Conservation (phyloP, 352 stramenopile species). For the Phytophthora hybrid region DNA sequence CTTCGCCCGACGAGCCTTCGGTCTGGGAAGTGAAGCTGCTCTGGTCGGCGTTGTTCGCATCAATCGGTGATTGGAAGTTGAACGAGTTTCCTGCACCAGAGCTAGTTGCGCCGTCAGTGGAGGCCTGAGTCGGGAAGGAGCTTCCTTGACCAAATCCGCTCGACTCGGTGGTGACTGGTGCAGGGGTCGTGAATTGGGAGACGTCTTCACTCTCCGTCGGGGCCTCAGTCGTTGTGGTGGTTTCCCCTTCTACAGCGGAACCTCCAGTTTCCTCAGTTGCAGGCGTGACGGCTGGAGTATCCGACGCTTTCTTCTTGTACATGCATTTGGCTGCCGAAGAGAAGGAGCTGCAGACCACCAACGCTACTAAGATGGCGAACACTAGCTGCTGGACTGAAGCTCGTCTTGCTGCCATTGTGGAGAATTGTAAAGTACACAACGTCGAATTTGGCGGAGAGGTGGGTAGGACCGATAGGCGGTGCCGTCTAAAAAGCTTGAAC, state of each 20-base stretch:
- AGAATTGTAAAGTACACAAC: conserved; percentile 1
- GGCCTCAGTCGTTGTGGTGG: background rate
- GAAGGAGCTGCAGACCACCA: background rate
- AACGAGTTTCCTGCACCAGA: background rate
- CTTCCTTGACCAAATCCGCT: background rate
- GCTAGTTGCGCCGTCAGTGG: background rate
- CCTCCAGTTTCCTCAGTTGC: background rate
- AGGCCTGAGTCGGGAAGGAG: background rate
- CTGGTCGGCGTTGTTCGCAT: background rate
- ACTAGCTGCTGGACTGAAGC: background rate
- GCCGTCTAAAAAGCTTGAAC: background rate
- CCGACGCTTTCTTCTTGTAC: conserved; percentile 1
- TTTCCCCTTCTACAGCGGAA: background rate
- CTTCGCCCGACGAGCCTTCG: background rate
- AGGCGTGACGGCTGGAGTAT: background rate
- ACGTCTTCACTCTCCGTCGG: background rate
- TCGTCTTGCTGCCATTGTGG: background rate
- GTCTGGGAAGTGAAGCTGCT: background rate
- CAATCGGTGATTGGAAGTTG: background rate
- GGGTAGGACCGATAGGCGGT: background rate
- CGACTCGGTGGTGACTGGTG: background rate
- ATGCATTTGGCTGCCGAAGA: background rate
- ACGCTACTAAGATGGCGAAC: background rate
- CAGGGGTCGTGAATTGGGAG: background rate
- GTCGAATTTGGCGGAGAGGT: background rate